Conservation (phyloP, 805 yeast species). For the Teunomyces aglyptinius region DNA sequence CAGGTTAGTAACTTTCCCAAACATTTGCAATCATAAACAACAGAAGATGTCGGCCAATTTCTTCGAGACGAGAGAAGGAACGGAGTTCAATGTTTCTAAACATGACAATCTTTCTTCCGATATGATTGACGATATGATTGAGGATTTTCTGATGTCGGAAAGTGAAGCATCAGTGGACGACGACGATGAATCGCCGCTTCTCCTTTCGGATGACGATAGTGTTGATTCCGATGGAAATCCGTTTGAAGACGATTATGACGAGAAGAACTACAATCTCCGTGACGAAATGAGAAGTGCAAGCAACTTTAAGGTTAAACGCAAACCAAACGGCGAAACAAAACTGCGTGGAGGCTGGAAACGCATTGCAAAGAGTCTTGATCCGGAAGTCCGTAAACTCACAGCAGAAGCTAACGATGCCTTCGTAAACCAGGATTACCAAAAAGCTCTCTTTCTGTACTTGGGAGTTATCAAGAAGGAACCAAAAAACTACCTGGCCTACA, state of each 20-base stretch:
- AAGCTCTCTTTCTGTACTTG: slow-evolving; percentile 57
- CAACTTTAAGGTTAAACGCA: slow-evolving; percentile 51
- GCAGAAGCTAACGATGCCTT: slow-evolving; percentile 80
- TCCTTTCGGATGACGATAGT: slow-evolving; percentile 13
- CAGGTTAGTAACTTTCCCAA: not conserved
- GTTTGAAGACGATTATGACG: slow-evolving; percentile 37
- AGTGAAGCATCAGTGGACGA: slow-evolving; percentile 8
- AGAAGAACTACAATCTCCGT: slow-evolving; percentile 46
- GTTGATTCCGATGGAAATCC: slow-evolving; percentile 25
- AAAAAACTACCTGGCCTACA: slow-evolving; percentile 78
- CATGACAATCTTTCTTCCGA: slow-evolving; percentile 22
- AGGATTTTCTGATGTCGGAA: slow-evolving; percentile 7
- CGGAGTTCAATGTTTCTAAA: not conserved
- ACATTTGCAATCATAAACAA: not conserved
- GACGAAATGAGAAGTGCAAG: slow-evolving; percentile 68
- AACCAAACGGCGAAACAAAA: slow-evolving; percentile 30
- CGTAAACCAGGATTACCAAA: slow-evolving; percentile 58
- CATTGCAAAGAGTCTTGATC: slow-evolving; percentile 49
- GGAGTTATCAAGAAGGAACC: slow-evolving; percentile 79
- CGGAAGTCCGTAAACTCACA: slow-evolving; percentile 64
- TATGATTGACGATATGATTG: slow-evolving; percentile 7
- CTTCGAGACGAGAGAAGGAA: slow-evolving; percentile 18
- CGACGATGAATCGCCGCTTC: slow-evolving; percentile 15
- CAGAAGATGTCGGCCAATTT: slow-evolving; percentile 20
- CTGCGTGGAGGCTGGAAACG: slow-evolving; percentile 38